Base-by-base conservation (phyloP, 2,329 filamentous ascomycete genomes). In the Trichocomaceae sp. region DNA sequence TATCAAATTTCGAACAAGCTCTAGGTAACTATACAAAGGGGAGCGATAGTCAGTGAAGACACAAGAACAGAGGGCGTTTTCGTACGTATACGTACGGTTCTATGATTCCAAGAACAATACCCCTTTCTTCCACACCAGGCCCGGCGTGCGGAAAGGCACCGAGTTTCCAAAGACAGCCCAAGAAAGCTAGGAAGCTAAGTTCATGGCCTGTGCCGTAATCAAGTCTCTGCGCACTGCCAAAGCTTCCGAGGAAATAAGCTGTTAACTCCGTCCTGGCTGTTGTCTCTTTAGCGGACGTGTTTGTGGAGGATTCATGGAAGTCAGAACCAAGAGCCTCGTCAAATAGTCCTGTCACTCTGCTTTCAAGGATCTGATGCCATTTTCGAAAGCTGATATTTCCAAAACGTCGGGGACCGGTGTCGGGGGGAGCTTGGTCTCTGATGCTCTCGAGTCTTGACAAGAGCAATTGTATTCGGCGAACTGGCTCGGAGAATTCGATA, bases 181-280 rank as follows among this genome's bases (percentile, higher is more conserved):
- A 69, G 59, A 99, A 99, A 1, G 93, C 92, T 7, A 97, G 71
- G 64, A 99, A 99, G 72, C 88, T 96, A 50, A 99, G 76, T 67
- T 99, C 93, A 69, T 99, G 93, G 0, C 93, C 93, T 0, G 93
- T 97, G 1, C 93, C 93, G 66, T 96, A 99, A 72, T 99, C 93
- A 23, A 99, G 77, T 52, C 93, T 79, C 64, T 96, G 90, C 0
- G 88, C 72, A 66, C 90, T 97, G 3, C 93, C 93, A 72, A 96
- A 96, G 4, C 82, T 83, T 13, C 90, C 91, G 3, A 95, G 70
- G 1, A 99, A 80, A 68, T 99, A 99, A 42, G 82, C 79, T 55
- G 77, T 79, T 8, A 96, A 74, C 71, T 97, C 92, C 47, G 80
- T 79, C 61, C 78, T 77, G 5, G 83, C 81, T 1, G 77, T 75